phyloP scores from a whole-genome alignment of 768 basidiomycete genomes.

The Cytidiella melzeri region DNA sequence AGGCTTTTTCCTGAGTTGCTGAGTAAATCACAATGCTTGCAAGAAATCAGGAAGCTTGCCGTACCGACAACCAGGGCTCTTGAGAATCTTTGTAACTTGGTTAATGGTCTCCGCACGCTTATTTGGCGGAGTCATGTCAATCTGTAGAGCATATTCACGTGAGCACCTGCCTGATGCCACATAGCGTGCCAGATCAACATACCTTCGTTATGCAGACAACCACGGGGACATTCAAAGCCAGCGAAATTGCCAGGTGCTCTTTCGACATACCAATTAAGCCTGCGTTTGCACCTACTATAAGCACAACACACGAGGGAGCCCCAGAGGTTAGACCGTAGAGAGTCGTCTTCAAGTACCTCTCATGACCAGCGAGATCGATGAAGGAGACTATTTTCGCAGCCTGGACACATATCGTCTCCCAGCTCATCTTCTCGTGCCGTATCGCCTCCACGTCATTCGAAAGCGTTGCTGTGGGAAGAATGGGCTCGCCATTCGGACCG shows the following conservation, averaged over 20 bases:
- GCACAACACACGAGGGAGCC: constrained; percentile 83
- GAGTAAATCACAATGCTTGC: neutral
- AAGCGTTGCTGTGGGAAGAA: constrained; percentile 60
- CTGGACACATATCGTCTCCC: constrained; percentile 90
- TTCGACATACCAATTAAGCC: constrained; percentile 90
- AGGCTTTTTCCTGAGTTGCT: constrained; percentile 59
- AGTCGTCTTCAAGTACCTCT: constrained; percentile 88
- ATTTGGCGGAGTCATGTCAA: constrained; percentile 96
- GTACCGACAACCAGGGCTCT: constrained; percentile 87
- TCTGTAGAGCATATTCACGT: constrained; percentile 33
- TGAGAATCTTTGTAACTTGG: constrained; percentile 88
- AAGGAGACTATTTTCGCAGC: constrained; percentile 93
- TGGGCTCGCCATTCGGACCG: constrained; percentile 65
- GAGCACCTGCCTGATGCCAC: neutral
- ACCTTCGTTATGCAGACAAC: constrained; percentile 95
- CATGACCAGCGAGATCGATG: constrained; percentile 95
- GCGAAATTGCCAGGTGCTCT: constrained; percentile 92
- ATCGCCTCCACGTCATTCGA: constrained; percentile 56
- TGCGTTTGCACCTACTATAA: constrained; percentile 95
- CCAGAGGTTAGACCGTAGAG: constrained; percentile 93
- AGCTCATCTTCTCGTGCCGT: constrained; percentile 82
- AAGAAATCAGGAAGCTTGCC: constrained; percentile 14
- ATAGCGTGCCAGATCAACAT: constrained; percentile 4
- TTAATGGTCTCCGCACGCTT: constrained; percentile 87
- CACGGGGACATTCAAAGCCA: constrained; percentile 91